Evolutionary conservation across 352 stramenopile genomes (phyloP).

Genomic region (Pythium pyrilobum): DNA sequence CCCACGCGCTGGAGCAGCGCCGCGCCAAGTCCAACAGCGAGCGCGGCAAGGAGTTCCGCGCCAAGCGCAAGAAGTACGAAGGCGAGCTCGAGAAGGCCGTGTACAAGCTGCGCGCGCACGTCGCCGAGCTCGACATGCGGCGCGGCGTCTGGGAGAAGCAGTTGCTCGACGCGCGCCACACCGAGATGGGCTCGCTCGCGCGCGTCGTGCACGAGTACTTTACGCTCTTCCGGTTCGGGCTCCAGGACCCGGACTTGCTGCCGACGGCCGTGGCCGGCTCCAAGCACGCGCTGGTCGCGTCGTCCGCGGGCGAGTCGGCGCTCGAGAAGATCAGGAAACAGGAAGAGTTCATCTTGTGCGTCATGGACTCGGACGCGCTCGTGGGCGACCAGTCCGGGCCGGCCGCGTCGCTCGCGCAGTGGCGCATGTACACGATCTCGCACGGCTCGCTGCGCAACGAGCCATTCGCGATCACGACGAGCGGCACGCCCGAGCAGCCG

Average conservation of each 20-base stretch:
- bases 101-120: slow-evolving; percentile 13
- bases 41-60: slow-evolving; percentile 20
- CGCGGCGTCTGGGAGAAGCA: slow-evolving; percentile 11
- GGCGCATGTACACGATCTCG: slow-evolving; percentile 22
- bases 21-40: slow-evolving; percentile 24
- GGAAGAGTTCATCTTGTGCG: slow-evolving; percentile 14
- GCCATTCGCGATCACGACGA: slow-evolving; percentile 25
- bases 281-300: slow-evolving; percentile 12
- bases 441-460: slow-evolving; percentile 31
- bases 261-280: background rate
- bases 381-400: slow-evolving; percentile 13
- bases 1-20: background rate
- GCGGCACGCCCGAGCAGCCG: slow-evolving; percentile 9
- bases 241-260: background rate
- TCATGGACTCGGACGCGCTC: slow-evolving; percentile 14
- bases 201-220: slow-evolving; percentile 18
- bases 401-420: slow-evolving; percentile 20
- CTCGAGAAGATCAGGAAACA: slow-evolving; percentile 16
- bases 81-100: slow-evolving; percentile 17
- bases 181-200: slow-evolving; percentile 11
- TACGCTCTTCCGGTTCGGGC: slow-evolving; percentile 14
- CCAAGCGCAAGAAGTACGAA: slow-evolving; percentile 20
- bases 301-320: slow-evolving; percentile 20
- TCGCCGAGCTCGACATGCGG: slow-evolving; percentile 11
- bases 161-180: slow-evolving; percentile 13